Percentiles rank a stretch among this genome's conserved stretches.
Conservation (phyloP, 345 rosid genomes). For the Brassica nigra region DNA sequence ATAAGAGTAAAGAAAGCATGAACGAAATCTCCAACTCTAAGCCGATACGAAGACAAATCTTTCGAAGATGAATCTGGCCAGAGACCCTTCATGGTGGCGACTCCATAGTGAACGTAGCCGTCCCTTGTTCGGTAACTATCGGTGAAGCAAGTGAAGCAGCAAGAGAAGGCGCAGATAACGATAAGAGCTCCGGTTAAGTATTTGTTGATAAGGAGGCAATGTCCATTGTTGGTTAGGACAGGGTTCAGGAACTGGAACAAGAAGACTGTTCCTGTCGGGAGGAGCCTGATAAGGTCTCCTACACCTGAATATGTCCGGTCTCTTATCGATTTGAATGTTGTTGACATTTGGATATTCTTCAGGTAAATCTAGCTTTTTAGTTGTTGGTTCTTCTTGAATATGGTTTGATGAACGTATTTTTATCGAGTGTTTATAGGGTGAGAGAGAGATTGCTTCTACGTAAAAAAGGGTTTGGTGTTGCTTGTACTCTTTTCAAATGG, state of each 20-base stretch:
- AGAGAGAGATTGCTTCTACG: slow-evolving; percentile 32
- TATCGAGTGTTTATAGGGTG: slow-evolving; percentile 28
- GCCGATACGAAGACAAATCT: slow-evolving; percentile 56
- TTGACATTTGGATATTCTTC: slow-evolving; percentile 23
- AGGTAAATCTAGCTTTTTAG: background rate
- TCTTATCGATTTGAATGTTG: slow-evolving; percentile 43
- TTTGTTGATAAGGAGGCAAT: slow-evolving; percentile 56
- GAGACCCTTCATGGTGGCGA: slow-evolving; percentile 59
- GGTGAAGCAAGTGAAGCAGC: slow-evolving; percentile 70
- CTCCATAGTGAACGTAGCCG: slow-evolving; percentile 59
- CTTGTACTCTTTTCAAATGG: slow-evolving; percentile 40
- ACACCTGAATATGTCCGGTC: slow-evolving; percentile 53
- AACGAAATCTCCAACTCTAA: slow-evolving; percentile 64
- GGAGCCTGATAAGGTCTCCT: slow-evolving; percentile 77
- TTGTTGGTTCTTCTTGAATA: slow-evolving; percentile 6
- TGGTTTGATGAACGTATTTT: background rate
- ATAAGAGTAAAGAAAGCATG: slow-evolving; percentile 60
- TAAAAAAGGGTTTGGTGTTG: slow-evolving; percentile 39
- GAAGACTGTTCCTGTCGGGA: slow-evolving; percentile 89
- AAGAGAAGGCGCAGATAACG: slow-evolving; percentile 62
- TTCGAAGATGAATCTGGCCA: slow-evolving; percentile 51
- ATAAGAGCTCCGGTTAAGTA: slow-evolving; percentile 60
- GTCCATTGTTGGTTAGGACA: slow-evolving; percentile 71
- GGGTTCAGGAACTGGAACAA: slow-evolving; percentile 82
- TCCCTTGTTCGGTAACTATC: slow-evolving; percentile 67